phyloP scores from a whole-genome alignment of 352 stramenopile species.

The Phytophthora citricola region DNA sequence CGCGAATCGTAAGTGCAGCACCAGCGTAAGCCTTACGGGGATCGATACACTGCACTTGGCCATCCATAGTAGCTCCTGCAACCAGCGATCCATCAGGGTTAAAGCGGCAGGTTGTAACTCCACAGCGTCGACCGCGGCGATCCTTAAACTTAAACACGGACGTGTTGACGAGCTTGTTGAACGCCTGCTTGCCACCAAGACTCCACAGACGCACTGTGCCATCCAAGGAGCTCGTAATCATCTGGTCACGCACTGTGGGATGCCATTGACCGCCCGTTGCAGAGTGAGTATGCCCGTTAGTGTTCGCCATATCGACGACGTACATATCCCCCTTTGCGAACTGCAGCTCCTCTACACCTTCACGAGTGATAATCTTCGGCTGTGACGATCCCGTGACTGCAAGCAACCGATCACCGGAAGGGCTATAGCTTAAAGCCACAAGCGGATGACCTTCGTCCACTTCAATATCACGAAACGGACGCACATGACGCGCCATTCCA shows the following conservation, averaged over 20 bases:
- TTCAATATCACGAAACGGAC: constrained; percentile 81
- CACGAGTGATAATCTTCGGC: constrained; percentile 76
- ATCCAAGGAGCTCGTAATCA: constrained; percentile 85
- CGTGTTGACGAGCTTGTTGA: constrained; percentile 86
- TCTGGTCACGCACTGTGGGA: constrained; percentile 66
- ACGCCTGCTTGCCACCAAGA: constrained; percentile 68
- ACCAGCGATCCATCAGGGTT: constrained; percentile 69
- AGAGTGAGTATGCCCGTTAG: constrained; percentile 82
- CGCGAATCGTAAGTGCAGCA: constrained; percentile 61
- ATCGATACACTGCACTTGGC: constrained; percentile 80
- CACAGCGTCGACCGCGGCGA: constrained; percentile 70
- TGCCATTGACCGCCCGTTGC: constrained; percentile 79
- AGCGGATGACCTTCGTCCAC: constrained; percentile 83
- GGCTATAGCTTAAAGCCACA: constrained; percentile 82
- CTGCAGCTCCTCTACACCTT: constrained; percentile 83
- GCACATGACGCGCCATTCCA: constrained; percentile 83
- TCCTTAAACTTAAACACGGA: constrained; percentile 87
- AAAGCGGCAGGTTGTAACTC: constrained; percentile 79
- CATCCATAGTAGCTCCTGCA: constrained; percentile 77
- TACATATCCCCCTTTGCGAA: constrained; percentile 90
- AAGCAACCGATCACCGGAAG: constrained; percentile 78
- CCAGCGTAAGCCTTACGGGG: constrained; percentile 75
- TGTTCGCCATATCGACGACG: constrained; percentile 87
- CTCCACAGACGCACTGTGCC: constrained; percentile 83
- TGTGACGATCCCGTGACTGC: constrained; percentile 74